These are phyloP conservation scores for Pyricularia grisea DNA, from an alignment of 2,329 filamentous ascomycete species.

Conservation along the genomic window DNA sequence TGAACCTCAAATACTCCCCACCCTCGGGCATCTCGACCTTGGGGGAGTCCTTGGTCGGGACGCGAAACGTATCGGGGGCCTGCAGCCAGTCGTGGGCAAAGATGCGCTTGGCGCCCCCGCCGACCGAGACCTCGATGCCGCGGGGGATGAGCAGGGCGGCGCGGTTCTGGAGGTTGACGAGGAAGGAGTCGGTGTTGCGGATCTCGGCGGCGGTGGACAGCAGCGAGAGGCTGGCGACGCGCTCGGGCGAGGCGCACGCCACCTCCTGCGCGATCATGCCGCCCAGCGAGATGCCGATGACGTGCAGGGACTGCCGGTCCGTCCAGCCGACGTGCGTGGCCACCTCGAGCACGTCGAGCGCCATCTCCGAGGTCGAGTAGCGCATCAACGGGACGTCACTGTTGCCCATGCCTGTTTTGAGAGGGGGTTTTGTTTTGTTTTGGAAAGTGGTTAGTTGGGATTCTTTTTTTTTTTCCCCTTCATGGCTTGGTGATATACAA, in stretches of 20 bases:
- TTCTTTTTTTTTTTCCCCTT: not conserved
- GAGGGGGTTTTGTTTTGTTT: not conserved
- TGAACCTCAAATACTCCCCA: conserved; percentile 43
- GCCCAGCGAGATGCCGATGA: conserved; percentile 75
- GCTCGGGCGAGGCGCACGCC: conserved; percentile 39
- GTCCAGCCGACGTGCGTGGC: conserved; percentile 53
- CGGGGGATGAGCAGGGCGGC: conserved; percentile 58
- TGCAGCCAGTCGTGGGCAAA: conserved; percentile 58
- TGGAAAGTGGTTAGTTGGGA: not conserved
- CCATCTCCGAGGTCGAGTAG: conserved; percentile 82
- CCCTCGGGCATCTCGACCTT: conserved; percentile 8
- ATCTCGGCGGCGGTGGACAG: conserved; percentile 52
- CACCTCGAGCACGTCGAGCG: conserved; percentile 64
- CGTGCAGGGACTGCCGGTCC: conserved; percentile 41
- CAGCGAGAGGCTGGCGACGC: conserved; percentile 47
- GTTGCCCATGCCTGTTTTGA: conserved; percentile 52
- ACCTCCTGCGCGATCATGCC: conserved; percentile 91
- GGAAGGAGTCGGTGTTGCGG: conserved; percentile 53
- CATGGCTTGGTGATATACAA: not conserved
- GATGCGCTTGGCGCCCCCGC: conserved; percentile 53
- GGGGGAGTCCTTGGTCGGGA: conserved; percentile 25
- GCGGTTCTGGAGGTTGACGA: conserved; percentile 54
- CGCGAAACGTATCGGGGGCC: conserved; percentile 45
- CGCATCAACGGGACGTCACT: conserved; percentile 68
- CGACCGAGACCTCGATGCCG: conserved; percentile 55